Evolutionary conservation across 805 yeast species (phyloP).

Genomic region (Suhomyces emberorum): DNA sequence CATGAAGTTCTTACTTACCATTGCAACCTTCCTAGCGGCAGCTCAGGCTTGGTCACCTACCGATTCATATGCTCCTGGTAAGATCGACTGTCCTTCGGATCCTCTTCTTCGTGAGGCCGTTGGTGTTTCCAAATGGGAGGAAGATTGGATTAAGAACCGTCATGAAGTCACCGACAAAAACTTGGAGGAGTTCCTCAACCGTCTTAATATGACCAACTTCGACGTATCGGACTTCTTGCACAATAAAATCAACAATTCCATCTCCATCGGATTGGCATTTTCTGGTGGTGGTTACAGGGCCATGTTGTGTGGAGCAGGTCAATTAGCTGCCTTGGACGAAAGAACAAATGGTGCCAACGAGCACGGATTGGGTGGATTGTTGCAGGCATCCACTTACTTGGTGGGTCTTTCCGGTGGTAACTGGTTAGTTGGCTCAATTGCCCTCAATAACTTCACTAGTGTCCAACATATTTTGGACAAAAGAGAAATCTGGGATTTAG

Average conservation of each 20-base stretch:
- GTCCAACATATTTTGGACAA: conserved; percentile 38
- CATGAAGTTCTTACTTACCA: too few species aligned
- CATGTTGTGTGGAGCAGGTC: conserved; percentile 57
- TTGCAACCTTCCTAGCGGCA: too few species aligned
- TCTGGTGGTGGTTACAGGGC: conserved; percentile 93
- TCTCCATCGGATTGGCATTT: conserved; percentile 54
- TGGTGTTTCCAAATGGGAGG: conserved; percentile 45
- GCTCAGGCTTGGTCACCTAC: conserved; percentile 22
- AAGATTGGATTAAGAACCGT: conserved; percentile 50
- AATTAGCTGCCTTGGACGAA: conserved; percentile 37
- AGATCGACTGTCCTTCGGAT: conserved; percentile 49
- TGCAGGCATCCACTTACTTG: conserved; percentile 68
- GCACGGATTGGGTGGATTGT: conserved; percentile 43
- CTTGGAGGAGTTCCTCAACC: conserved; percentile 44
- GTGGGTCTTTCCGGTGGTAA: conserved; percentile 66
- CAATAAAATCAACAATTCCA: conserved; percentile 35
- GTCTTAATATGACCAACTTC: conserved; percentile 46
- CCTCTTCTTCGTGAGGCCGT: conserved; percentile 46
- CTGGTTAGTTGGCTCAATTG: conserved; percentile 64
- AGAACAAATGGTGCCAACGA: conserved; percentile 26
- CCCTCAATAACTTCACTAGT: conserved; percentile 55
- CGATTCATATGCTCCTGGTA: conserved; percentile 60
- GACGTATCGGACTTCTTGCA: conserved; percentile 41
- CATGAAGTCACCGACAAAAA: conserved; percentile 44
- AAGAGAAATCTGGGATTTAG: conserved; percentile 35